Evolutionary conservation across 2,329 filamentous ascomycete genomes (phyloP).

Genomic region (Cladophialophora exuberans): DNA sequence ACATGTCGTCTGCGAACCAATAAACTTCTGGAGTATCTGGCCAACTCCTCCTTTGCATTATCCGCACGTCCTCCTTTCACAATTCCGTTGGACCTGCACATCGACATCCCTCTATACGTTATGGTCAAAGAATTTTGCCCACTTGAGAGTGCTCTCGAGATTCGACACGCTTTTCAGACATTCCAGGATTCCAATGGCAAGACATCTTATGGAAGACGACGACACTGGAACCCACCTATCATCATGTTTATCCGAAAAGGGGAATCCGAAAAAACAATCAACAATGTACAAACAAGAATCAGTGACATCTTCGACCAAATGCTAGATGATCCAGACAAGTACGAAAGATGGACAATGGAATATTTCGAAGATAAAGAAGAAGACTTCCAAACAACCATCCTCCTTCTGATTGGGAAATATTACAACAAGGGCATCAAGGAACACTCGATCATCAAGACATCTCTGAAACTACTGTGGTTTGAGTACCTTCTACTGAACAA

Average conservation of each 20-base stretch:
- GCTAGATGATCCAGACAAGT: constrained; percentile 12
- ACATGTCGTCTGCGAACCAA: constrained; percentile 12
- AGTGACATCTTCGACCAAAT: constrained; percentile 17
- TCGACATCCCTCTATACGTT: constrained; percentile 14
- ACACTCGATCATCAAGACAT: constrained; percentile 20
- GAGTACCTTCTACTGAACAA: constrained; percentile 26
- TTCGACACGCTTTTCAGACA: constrained; percentile 14
- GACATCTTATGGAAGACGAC: constrained; percentile 8
- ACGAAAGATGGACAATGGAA: constrained; percentile 19
- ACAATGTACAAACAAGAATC: constrained; percentile 10
- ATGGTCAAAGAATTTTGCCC: constrained; percentile 21
- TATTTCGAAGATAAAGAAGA: constrained; percentile 19
- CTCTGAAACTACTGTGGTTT: constrained; percentile 26
- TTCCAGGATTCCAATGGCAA: constrained; percentile 7
- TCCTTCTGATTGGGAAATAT: constrained; percentile 21
- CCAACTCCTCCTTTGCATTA: constrained; percentile 10
- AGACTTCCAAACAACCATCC: constrained; percentile 24
- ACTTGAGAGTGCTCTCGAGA: constrained; percentile 10
- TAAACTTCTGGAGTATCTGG: constrained; percentile 14
- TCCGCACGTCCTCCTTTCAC: constrained; percentile 8
- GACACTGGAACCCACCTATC: constrained; percentile 28
- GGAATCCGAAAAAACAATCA: constrained; percentile 1
- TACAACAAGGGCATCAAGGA: constrained; percentile 24
- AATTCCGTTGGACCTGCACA: constrained; percentile 20
- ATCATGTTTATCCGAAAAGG: constrained; percentile 22